phyloP scores from a whole-genome alignment of 1,284 basidiomycete species.

The Boletellus sp. region DNA sequence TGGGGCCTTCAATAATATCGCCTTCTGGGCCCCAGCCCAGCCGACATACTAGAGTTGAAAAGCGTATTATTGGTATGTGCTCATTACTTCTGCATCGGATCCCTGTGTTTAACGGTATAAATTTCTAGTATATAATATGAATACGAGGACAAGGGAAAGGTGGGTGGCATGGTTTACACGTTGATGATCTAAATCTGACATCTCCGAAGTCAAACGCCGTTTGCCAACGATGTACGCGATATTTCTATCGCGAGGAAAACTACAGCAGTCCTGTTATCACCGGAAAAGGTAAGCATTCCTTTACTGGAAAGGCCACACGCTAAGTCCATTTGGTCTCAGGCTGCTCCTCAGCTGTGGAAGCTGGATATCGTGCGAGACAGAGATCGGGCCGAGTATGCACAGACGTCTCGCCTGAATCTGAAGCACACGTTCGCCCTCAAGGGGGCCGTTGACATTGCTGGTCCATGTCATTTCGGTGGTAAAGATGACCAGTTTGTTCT shows the following conservation, averaged over 20 bases:
- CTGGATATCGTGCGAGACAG: constrained; percentile 60
- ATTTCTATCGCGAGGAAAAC: constrained; percentile 62
- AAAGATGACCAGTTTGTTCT: constrained; percentile 71
- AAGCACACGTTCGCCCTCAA: constrained; percentile 74
- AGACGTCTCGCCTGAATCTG: constrained; percentile 47
- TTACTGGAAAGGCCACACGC: not conserved
- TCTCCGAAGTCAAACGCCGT: constrained; percentile 60
- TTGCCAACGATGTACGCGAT: constrained; percentile 75
- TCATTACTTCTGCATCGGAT: not conserved
- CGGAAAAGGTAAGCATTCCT: constrained; percentile 44
- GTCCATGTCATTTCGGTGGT: constrained; percentile 77
- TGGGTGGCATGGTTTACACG: constrained; percentile 32
- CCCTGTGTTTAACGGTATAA: constrained; percentile 1
- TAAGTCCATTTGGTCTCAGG: constrained; percentile 38
- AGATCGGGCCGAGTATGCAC: constrained; percentile 32
- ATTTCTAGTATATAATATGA: constrained; percentile 64
- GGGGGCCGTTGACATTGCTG: constrained; percentile 65
- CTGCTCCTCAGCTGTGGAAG: constrained; percentile 79
- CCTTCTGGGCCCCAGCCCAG: constrained; percentile 65
- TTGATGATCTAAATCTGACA: constrained; percentile 10
- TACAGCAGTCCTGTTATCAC: constrained; percentile 60
- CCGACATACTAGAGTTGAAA: constrained; percentile 65
- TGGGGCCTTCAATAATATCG: constrained; percentile 63
- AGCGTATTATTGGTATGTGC: constrained; percentile 65
- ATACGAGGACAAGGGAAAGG: constrained; percentile 62